Evolutionary conservation across 768 basidiomycete genomes (phyloP).

Genomic region (Atractiella rhizophila): DNA sequence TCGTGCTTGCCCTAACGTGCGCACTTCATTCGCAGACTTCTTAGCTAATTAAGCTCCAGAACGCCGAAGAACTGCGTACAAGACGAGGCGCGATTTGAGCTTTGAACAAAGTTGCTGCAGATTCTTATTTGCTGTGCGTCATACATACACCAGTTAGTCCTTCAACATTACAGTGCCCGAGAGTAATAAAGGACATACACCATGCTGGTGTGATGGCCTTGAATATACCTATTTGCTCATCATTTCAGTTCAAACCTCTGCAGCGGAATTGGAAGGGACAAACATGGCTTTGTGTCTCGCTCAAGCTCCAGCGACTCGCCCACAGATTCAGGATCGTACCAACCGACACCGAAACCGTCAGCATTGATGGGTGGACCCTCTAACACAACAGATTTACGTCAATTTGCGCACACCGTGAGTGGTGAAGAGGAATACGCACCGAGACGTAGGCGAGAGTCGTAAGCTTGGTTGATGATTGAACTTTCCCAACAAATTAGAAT

Average conservation of each 20-base stretch:
- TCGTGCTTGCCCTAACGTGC: constrained; percentile 82
- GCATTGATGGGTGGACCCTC: not conserved
- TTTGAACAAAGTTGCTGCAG: constrained; percentile 83
- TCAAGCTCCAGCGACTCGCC: constrained; percentile 28
- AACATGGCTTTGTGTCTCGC: not conserved
- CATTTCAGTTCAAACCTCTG: not conserved
- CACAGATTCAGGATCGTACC: constrained; percentile 74
- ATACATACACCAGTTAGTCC: not conserved
- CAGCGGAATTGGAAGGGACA: no score
- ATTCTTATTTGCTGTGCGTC: constrained; percentile 52
- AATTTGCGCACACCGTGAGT: constrained; percentile 15
- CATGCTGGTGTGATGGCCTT: constrained; percentile 75
- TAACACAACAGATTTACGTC: not conserved
- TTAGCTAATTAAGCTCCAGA: constrained; percentile 24
- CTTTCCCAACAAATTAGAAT: constrained; percentile 22
- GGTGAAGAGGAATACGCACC: constrained; percentile 17
- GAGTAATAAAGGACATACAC: constrained; percentile 3
- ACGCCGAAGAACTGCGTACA: constrained; percentile 29
- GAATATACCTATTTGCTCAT: constrained; percentile 36
- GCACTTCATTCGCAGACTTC: no score
- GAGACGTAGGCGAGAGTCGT: constrained; percentile 60
- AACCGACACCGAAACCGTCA: constrained; percentile 91
- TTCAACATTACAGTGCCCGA: not conserved
- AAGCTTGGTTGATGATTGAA: constrained; percentile 91
- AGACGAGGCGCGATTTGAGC: constrained; percentile 83